Base-by-base conservation (phyloP, 306 rosid species). In the Quercus dentata region DNA sequence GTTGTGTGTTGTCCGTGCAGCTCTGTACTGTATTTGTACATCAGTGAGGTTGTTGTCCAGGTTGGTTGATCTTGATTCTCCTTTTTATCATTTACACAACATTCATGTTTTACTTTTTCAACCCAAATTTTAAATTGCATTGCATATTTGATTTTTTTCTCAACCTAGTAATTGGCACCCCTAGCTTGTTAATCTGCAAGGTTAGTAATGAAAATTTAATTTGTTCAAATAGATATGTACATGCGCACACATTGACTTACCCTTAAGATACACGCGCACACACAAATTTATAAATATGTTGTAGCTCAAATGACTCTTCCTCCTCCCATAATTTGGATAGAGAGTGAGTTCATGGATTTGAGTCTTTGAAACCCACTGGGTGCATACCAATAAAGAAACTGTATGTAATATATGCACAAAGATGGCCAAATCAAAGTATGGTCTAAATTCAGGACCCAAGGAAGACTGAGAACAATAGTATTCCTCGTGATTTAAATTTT, bases 41-140 rank as follows among this genome's bases (percentile, higher is more conserved):
- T 87, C 87, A 91, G 97, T 46, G 98, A 91, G 94, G 92, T 94
- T 75, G 86, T 44, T 55, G 68, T 85, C 75, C 93, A 92, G 98
- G 98, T 94, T 86, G 73, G 82, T 56, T 52, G 49, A 56, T 62
- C 76, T 82, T 59, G 35, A 77, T 30, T 63, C 15, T 75, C 74
- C 14, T 68, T 59, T 61, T 33, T 4, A 59, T 17, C 21, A 25
- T 78, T 55, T 33, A 18, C 65, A 15, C 11, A 25, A 54, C 4
- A 73, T 19, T 81, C 78, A 41, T 74, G 56, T 65, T 54, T 59
- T 56, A 13, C 19, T 30, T 44, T 17, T 75, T 28, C 28, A 27
- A 49, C 41, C 55, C 46, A 9, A 18, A 21, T 25, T n/a, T 74
- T 28, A 33, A 9, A 18, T 33, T 33, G 56, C 4, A 3, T 77